Percentiles rank a stretch among this genome's conserved stretches.
Conservation (phyloP, 2,329 filamentous ascomycete species). For the Aspergillus sp. region DNA sequence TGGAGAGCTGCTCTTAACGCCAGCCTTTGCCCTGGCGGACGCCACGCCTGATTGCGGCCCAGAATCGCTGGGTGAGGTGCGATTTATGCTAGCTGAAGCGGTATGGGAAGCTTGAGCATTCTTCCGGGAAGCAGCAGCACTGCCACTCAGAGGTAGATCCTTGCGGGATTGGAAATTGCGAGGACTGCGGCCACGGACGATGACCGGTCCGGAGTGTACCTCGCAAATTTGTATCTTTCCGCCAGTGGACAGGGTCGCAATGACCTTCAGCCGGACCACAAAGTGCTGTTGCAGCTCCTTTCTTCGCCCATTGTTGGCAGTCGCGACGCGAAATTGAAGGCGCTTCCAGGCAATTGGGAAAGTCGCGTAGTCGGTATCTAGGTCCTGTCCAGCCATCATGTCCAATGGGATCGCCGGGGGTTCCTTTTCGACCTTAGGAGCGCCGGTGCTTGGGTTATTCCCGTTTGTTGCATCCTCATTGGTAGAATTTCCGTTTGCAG, state of each 20-base stretch:
- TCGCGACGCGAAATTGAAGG: conserved; percentile 91
- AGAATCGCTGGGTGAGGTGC: conserved; percentile 37
- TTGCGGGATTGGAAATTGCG: conserved; percentile 94
- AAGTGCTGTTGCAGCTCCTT: conserved; percentile 98
- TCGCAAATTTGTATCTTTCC: conserved; percentile 80
- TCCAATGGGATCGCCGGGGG: conserved; percentile 79
- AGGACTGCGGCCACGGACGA: conserved; percentile 89
- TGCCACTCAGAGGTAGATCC: conserved; percentile 84
- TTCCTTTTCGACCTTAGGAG: conserved; percentile 77
- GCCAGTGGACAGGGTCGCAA: conserved; percentile 83
- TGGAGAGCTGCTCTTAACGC: conserved; percentile 41
- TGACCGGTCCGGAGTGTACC: conserved; percentile 85
- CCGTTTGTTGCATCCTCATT: conserved; percentile 30
- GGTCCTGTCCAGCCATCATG: conserved; percentile 66
- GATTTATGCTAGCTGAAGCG: conserved; percentile 36
- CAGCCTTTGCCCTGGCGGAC: conserved; percentile 34
- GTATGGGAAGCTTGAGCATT: conserved; percentile 51
- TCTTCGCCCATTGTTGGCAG: conserved; percentile 90
- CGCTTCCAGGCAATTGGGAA: conserved; percentile 95
- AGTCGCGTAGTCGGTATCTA: conserved; percentile 81
- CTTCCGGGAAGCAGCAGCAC: conserved; percentile 77
- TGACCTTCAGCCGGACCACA: conserved; percentile 82
- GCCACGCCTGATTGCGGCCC: conserved; percentile 31
- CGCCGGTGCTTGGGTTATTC: conserved; percentile 32
- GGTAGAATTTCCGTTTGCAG: conserved; percentile 65